Evolutionary conservation across 805 yeast genomes (phyloP).

Genomic region (Barnettozyma californica): DNA sequence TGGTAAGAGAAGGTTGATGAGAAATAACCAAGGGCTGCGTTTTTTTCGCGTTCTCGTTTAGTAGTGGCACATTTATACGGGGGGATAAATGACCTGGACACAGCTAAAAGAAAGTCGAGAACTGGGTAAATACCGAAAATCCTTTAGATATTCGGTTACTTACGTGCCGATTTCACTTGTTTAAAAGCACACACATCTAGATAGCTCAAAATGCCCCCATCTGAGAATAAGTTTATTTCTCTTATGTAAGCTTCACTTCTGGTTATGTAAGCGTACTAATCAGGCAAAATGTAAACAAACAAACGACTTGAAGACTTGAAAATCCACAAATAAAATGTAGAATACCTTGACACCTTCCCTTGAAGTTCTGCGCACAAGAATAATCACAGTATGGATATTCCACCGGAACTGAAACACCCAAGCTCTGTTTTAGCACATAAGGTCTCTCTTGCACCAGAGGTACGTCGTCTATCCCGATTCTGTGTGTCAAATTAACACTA

Average conservation of each 20-base stretch:
- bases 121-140: too few relatives aligned
- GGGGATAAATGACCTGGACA: too few relatives aligned
- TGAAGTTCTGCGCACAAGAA: background rate
- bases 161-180: too few relatives aligned
- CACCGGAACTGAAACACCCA: slow-evolving; percentile 2
- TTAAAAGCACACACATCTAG: too few relatives aligned
- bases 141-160: too few relatives aligned
- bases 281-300: slow-evolving; percentile 12
- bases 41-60: background rate
- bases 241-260: too few relatives aligned
- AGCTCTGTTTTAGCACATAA: background rate
- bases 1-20: too few relatives aligned
- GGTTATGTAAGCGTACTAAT: background rate
- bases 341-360: background rate
- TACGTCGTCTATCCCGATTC: background rate
- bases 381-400: background rate
- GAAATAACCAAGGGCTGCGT: too few relatives aligned
- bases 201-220: too few relatives aligned
- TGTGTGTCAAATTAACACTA: background rate
- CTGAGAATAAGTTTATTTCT: too few relatives aligned
- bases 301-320: background rate
- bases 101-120: too few relatives aligned
- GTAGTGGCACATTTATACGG: too few relatives aligned
- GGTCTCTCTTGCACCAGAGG: slow-evolving; percentile 10
- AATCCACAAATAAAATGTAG: background rate